Evolutionary conservation across 495 filamentous ascomycete genomes (phyloP).

Genomic region (Podospora conica): DNA sequence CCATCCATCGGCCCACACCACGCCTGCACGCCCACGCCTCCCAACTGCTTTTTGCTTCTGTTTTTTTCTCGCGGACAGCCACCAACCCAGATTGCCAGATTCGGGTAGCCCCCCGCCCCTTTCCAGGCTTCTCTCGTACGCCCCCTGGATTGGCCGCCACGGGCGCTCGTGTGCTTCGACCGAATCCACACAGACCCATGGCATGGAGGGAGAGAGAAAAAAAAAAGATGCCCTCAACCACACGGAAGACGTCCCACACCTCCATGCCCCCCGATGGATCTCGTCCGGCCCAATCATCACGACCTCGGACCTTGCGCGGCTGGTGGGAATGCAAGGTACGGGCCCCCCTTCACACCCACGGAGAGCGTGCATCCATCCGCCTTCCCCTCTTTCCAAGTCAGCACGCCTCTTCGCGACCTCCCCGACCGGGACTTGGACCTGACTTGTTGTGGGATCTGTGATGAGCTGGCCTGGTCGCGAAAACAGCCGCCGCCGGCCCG

Average conservation of each 20-base stretch:
- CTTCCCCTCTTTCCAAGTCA: background rate
- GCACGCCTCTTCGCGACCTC: background rate
- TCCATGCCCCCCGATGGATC: background rate
- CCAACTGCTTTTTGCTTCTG: background rate
- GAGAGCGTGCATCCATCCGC: background rate
- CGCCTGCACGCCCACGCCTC: too few species aligned
- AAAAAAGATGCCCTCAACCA: background rate
- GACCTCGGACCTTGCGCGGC: background rate
- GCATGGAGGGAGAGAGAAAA: background rate
- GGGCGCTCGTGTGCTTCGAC: background rate
- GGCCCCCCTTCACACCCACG: background rate
- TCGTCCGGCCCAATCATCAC: background rate
- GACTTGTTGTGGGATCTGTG: background rate
- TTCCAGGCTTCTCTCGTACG: background rate
- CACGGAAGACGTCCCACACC: background rate
- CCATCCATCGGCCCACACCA: background rate
- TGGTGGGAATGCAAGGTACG: background rate
- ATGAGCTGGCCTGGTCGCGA: background rate
- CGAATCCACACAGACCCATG: background rate
- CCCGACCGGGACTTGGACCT: background rate
- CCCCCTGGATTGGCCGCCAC: background rate
- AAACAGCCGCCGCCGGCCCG: background rate
- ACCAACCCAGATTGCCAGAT: background rate
- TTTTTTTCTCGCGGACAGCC: background rate
- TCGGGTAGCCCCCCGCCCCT: background rate